Evolutionary conservation across 1,139 yeast genomes (phyloP), one percentile per base, ranked within the genome.

Genomic region (Yamadazyma trypodendri): DNA sequence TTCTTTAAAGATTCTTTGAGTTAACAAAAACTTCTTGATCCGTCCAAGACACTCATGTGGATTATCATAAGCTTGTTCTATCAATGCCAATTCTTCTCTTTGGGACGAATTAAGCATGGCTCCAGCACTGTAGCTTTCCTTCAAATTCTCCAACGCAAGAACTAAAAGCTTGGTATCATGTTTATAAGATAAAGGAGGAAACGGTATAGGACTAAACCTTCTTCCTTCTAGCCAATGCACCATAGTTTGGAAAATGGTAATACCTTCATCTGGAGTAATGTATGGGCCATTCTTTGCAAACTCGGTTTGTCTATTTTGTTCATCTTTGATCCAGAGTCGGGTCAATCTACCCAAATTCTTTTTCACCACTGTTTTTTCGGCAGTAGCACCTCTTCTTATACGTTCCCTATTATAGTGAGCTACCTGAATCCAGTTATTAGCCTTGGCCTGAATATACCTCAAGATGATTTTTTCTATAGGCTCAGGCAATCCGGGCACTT

Each of bases 61-160:
- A 49, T 88, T 88, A 53, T 92, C 99, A 56, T 88, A 92, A 0
- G 97, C 97, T 54, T 89, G 96, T 55, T 94, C 98, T 37, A 94
- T 89, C 45, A 92, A 68, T 0, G 97, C 95, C 44, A 92, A 64
- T 53, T 92, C 98, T 58, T 92, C 97, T 45, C 97, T 74, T 58
- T 94, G 96, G 4, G 83, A 68, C 8, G 95, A 83, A 51, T 89
- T 92, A 49, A 94, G 64, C 39, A 96, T 68, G 1, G 90, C 85
- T 50, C 87, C 85, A n/a, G 95, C 84, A 43, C 79, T 79, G 53
- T 83, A 89, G 10, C 82, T 75, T 45, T 88, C 96, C 50, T 92
- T 89, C 55, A 94, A 65, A 40, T 84, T 82, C 57, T 92, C 99
- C 37, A 94, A 67, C 0, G 99, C 98, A 30, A 94, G 68, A 3